Evolutionary conservation across 305 asterid species (phyloP), one percentile per base, ranked within the genome.

Genomic region (Fraxinus platypoda): DNA sequence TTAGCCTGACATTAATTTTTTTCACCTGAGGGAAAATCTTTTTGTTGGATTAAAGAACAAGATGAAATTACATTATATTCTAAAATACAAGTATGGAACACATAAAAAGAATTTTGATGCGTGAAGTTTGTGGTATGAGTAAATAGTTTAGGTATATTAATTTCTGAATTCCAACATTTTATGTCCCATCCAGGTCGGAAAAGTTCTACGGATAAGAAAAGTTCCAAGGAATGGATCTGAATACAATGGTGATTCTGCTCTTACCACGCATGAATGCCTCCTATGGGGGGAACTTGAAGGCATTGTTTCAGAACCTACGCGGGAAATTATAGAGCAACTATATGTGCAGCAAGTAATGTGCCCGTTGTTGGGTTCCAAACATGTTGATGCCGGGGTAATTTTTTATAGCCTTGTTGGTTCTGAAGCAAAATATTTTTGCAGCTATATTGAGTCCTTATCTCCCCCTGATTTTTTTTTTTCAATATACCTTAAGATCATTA

Each of bases 371-470:
- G 99, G 98, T 77, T 80, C 93, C 75, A 87, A 90, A 80, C 97
- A 95, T 82, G 95, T 94, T 87, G 98, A 95, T 85, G 87, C 98
- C 11, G 99, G 99, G 97, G 98, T 93, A 86, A 88, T 88, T 81
- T 62, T 37, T 79, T 64, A 41, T 62, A 52, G 72, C 68, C 37
- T 82, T 11, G 71, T 76, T 4, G 75, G 62, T 74, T 78, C 64
- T 76, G 71, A 80, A 38, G 71, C 35, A n/a, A 66, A 19, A 6
- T 62, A 76, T 43, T 35, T 25, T 74, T 30, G 25, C 38, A 30
- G 66, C 68, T 76, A 35, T 46, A 43, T 52, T 19, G 34, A 72
- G 19, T 26, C 54, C 75, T 7, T 82, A 70, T 9, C 43, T n/a
- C 34, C 8, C 8, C 66, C 46, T 33, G 11, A 62, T 26, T 25